Evolutionary conservation across 768 basidiomycete genomes (phyloP).

Genomic region (Tephrocybe sp.): DNA sequence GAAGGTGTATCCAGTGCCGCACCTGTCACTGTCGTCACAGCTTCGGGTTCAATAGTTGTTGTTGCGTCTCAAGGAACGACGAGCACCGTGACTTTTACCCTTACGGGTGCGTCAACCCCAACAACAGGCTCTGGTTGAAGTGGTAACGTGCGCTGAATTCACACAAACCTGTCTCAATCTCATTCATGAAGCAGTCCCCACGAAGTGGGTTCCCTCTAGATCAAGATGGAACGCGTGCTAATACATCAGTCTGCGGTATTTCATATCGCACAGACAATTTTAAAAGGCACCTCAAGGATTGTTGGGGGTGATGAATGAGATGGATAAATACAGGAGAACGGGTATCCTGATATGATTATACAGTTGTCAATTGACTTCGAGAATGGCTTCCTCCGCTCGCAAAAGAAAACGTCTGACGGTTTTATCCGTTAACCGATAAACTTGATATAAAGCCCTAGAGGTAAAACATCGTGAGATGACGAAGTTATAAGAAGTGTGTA

Average conservation of each 20-base stretch:
- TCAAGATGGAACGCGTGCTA: too few species aligned
- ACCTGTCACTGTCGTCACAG: slow-evolving; percentile 10
- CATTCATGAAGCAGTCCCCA: too few species aligned
- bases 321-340: slow-evolving; percentile 2
- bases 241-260: too few species aligned
- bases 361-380: slow-evolving; percentile 60
- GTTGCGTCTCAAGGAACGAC: slow-evolving; percentile 12
- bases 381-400: slow-evolving; percentile 77
- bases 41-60: slow-evolving; percentile 8
- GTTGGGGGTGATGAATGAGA: neutral
- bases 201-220: too few species aligned
- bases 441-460: slow-evolving; percentile 65
- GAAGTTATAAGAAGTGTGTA: neutral
- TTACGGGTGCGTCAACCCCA: neutral
- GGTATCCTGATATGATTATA: neutral
- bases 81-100: neutral
- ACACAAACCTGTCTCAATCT: too few species aligned
- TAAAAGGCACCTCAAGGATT: too few species aligned
- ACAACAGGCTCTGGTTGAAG: neutral
- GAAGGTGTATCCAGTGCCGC: neutral
- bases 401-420: slow-evolving; percentile 60
- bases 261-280: too few species aligned
- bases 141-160: neutral
- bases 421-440: slow-evolving; percentile 64
- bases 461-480: slow-evolving; percentile 12